Evolutionary conservation across 2,329 filamentous ascomycete species (phyloP), one percentile per base, ranked within the genome.

Genomic region (Cylindrodendrum hubeiense): DNA sequence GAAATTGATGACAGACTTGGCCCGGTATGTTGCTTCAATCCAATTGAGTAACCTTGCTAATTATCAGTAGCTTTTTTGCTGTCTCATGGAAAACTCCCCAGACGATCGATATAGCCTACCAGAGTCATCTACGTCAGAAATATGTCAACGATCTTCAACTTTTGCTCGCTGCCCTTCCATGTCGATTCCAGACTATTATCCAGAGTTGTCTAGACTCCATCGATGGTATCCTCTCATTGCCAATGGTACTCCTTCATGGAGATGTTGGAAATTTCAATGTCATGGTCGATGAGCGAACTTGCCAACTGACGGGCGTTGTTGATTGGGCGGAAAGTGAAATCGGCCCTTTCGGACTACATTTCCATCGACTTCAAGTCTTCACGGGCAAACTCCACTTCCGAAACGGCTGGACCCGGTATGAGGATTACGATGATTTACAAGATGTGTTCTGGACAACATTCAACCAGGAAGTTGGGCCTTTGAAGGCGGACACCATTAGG

Each of bases 281-380:
- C 46, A 75, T 83, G 13, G 80, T 84, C 5, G 74, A 83, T 39
- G 71, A 79, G 28, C 52, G 78, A 33, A 81, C 76, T 69, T 52
- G 33, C 19, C 76, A 78, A 67, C 63, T 83, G 3, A 71, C 72
- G 28, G 80, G 81, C 2, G 79, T 83, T 8, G 73, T 83, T 56
- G 80, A 82, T 72, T 84, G 78, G 50, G 78, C 80, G 1, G 79
- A 83, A 67, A 77, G 80, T 3, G 73, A 77, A 55, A 74, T 82
- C 24, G 58, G 74, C n/a, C 79, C 81, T 8, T 83, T 83, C 66
- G 80, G 81, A n/a, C n/a, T n/a, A n/a, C n/a, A n/a, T n/a, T n/a
- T n/a, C n/a, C n/a, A n/a, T n/a, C n/a, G n/a, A n/a, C n/a, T n/a
- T n/a, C n/a, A n/a, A n/a, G n/a, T n/a, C n/a, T n/a, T n/a, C 19